Percentiles rank a stretch among this genome's conserved stretches.
phyloP scores from a whole-genome alignment of 176 grass and related monocot species.

The Olyra latifolia region DNA sequence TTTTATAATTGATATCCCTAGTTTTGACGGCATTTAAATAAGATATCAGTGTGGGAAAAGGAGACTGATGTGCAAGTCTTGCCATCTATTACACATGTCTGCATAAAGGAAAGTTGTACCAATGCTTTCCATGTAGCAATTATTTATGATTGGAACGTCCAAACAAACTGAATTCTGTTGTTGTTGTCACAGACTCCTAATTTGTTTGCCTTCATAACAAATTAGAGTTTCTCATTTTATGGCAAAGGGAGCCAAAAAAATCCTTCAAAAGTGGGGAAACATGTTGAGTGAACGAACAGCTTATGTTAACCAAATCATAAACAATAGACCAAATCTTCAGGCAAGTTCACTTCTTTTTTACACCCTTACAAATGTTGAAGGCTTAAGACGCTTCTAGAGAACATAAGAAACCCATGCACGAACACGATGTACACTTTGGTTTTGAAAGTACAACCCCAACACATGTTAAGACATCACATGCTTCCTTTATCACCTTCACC shows the following conservation, averaged over 20 bases:
- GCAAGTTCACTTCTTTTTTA: not conserved
- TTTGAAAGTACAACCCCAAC: not conserved
- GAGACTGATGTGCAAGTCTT: not conserved
- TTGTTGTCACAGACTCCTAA: not conserved
- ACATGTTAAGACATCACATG: not conserved
- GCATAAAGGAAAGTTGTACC: not conserved
- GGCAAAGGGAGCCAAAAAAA: not conserved
- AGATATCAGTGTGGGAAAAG: not conserved
- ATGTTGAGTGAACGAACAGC: not conserved
- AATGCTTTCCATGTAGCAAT: not conserved
- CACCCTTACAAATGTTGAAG: not conserved
- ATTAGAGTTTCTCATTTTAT: too few relatives aligned
- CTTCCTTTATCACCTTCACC: not conserved
- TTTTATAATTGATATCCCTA: not conserved
- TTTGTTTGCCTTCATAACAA: not conserved
- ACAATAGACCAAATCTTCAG: not conserved
- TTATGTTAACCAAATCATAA: not conserved
- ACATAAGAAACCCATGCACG: not conserved
- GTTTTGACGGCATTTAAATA: not conserved
- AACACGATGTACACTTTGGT: slow-evolving; percentile 12
- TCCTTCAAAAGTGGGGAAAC: not conserved
- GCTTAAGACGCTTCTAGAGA: not conserved
- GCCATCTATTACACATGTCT: not conserved
- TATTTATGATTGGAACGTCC: not conserved
- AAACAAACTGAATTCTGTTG: not conserved